These are phyloP conservation scores for Cutaneotrichosporon cutaneum DNA, from an alignment of 1,284 basidiomycete species.

Conservation along the genomic window DNA sequence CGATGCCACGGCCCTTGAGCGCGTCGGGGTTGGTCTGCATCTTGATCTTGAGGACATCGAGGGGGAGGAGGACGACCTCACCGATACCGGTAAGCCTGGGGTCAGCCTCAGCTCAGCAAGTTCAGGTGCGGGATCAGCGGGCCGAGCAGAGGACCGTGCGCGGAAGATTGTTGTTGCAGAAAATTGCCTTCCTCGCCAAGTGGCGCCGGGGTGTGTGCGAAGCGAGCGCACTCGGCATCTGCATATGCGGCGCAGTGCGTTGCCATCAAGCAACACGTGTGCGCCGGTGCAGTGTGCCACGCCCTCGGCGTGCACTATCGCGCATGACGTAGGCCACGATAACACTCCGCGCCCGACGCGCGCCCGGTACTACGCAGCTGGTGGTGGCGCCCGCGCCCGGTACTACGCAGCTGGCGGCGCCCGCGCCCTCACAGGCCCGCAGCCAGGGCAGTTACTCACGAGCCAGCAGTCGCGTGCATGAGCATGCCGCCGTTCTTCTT, in stretches of 20 bases:
- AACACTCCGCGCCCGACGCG: background rate
- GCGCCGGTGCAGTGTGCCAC: background rate
- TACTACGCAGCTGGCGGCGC: background rate
- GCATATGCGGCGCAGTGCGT: background rate
- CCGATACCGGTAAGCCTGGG: constrained; percentile 87
- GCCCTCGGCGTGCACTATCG: background rate
- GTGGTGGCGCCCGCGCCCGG: background rate
- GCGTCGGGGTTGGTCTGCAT: constrained; percentile 96
- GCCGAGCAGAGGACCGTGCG: background rate
- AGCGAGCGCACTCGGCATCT: background rate
- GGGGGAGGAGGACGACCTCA: constrained; percentile 91
- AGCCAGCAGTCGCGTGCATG: constrained; percentile 92
- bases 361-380: background rate
- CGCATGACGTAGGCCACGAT: background rate
- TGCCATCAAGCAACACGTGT: background rate
- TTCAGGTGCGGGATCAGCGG: background rate
- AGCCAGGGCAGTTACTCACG: constrained; percentile 56
- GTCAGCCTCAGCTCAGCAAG: constrained; percentile 8
- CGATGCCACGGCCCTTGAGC: constrained; percentile 84
- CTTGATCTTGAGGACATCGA: constrained; percentile 98
- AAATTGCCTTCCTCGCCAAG: constrained; percentile 1
- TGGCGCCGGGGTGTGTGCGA: background rate
- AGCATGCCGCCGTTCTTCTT: constrained; percentile 93
- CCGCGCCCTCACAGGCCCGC: background rate
- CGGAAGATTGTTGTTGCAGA: background rate